phyloP scores from a whole-genome alignment of 345 rosid species.

The Camelina hispida region DNA sequence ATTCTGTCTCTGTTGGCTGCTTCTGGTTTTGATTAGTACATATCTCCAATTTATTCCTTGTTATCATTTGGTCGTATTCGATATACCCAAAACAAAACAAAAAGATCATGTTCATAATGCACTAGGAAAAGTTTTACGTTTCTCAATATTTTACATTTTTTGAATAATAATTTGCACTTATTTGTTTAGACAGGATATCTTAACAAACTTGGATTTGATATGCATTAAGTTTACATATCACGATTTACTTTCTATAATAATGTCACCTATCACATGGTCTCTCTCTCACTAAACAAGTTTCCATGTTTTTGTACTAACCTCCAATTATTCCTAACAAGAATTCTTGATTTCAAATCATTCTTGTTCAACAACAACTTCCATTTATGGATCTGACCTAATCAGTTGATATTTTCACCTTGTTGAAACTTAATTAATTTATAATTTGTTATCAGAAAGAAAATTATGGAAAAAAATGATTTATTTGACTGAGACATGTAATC shows the following conservation, averaged over 20 bases:
- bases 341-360: slow-evolving; percentile 7
- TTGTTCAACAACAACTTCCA: not conserved
- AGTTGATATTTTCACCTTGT: not conserved
- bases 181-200: slow-evolving; percentile 26
- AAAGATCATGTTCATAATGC: slow-evolving; percentile 21
- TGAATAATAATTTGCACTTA: not conserved
- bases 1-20: slow-evolving; percentile 30
- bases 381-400: not conserved
- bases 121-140: not conserved
- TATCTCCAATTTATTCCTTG: slow-evolving; percentile 18
- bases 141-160: not conserved
- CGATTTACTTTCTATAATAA: slow-evolving; percentile 19
- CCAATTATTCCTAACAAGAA: not conserved
- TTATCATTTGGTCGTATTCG: slow-evolving; percentile 3
- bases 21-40: slow-evolving; percentile 15
- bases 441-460: too few relatives aligned
- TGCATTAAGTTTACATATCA: slow-evolving; percentile 16
- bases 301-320: slow-evolving; percentile 22
- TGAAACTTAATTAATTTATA: not conserved
- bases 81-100: not conserved
- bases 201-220: slow-evolving; percentile 38
- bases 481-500: too few relatives aligned
- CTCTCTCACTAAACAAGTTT: slow-evolving; percentile 25
- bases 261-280: slow-evolving; percentile 32
- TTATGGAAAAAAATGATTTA: too few relatives aligned